phyloP scores from a whole-genome alignment of 371 early-diverging fungal genomes.

The Apophysomyces ossiformis region DNA sequence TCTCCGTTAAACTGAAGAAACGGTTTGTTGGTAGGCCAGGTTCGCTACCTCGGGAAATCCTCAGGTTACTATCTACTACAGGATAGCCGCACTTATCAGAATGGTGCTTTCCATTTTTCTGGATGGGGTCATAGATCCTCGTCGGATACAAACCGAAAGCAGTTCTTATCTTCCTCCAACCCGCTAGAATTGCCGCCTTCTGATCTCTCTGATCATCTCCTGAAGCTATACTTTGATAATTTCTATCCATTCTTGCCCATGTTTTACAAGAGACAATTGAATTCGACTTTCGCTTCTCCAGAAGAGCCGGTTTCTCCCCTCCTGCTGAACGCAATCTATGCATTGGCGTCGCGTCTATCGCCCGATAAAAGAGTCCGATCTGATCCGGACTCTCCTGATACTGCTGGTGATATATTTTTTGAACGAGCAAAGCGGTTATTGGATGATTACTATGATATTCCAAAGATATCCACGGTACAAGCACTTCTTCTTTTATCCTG shows the following conservation, averaged over 20 bases:
- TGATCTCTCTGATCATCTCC: slow-evolving; percentile 57
- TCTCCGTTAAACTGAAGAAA: no score
- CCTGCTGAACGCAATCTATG: slow-evolving; percentile 55
- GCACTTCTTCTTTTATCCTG: slow-evolving; percentile 59
- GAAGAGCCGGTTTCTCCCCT: slow-evolving; percentile 41
- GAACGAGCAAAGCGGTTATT: slow-evolving; percentile 52
- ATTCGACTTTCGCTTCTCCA: slow-evolving; percentile 17
- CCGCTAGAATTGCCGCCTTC: slow-evolving; percentile 49
- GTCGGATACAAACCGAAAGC: neutral
- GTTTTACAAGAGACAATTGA: slow-evolving; percentile 44
- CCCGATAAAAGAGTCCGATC: slow-evolving; percentile 40
- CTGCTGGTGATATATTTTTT: slow-evolving; percentile 52
- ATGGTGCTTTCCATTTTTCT: slow-evolving; percentile 48
- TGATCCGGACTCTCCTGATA: slow-evolving; percentile 34
- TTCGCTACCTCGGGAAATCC: slow-evolving; percentile 51
- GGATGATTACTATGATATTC: slow-evolving; percentile 62
- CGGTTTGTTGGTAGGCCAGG: slow-evolving; percentile 29
- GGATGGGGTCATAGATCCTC: slow-evolving; percentile 30
- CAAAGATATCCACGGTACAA: slow-evolving; percentile 64
- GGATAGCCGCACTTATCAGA: slow-evolving; percentile 49
- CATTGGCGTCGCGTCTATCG: slow-evolving; percentile 51
- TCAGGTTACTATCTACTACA: slow-evolving; percentile 52
- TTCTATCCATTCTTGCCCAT: slow-evolving; percentile 61
- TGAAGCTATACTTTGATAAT: slow-evolving; percentile 57
- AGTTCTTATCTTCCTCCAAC: slow-evolving; percentile 21